Percentiles rank a stretch among this genome's conserved stretches.
Conservation (phyloP, 768 basidiomycete species). For the Podaxis rugospora region DNA sequence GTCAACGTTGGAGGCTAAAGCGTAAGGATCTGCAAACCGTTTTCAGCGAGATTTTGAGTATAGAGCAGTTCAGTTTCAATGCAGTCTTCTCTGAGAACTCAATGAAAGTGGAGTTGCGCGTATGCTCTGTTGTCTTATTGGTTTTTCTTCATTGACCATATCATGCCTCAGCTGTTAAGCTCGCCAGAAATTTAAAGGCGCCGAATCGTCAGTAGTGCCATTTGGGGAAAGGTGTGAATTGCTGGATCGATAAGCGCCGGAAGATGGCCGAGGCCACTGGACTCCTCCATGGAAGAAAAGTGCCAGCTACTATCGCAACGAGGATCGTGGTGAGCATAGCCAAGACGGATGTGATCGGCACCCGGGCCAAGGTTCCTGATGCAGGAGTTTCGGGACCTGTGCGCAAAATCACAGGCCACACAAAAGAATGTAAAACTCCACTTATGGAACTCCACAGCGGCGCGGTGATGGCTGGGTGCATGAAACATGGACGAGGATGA, state of each 20-base stretch:
- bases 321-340: not conserved
- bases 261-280: not conserved
- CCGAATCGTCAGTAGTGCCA: not conserved
- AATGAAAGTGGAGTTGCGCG: too few relatives aligned
- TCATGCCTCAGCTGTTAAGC: too few relatives aligned
- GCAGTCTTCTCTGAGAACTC: too few relatives aligned
- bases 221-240: not conserved
- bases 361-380: not conserved
- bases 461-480: constrained; percentile 15
- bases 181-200: not conserved
- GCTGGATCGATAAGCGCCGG: not conserved
- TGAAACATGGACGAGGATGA: constrained; percentile 14
- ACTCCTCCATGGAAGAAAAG: not conserved
- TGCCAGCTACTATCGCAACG: not conserved
- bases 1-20: not conserved
- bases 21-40: too few relatives aligned
- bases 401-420: constrained; percentile 18
- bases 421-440: constrained; percentile 15
- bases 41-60: too few relatives aligned
- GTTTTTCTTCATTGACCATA: constrained; percentile 3
- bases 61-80: too few relatives aligned
- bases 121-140: not conserved
- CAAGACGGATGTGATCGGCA: not conserved
- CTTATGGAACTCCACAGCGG: constrained; percentile 17
- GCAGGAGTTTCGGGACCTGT: constrained; percentile 5